Evolutionary conservation across 495 filamentous ascomycete genomes (phyloP), one percentile per base, ranked within the genome.

Genomic region (Tuber indicum): DNA sequence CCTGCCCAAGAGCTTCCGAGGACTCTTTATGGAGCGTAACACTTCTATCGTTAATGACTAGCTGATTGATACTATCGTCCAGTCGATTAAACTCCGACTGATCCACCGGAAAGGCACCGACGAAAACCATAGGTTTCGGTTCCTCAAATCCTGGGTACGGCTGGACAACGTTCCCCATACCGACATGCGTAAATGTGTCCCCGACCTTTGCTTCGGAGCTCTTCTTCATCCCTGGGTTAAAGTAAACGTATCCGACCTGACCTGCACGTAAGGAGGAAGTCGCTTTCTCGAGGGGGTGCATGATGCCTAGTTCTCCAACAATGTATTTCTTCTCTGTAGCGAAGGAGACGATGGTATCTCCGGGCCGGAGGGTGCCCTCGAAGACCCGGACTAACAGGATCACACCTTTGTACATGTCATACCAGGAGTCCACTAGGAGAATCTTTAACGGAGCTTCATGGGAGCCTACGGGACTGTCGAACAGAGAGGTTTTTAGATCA

Each of bases 181-280:
- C 95, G 12, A 94, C 89, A n/a, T 88, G 91, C 3, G 96, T 97
- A 82, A 92, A 97, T 1, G 96, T 98, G 79, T 98, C 96, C 36
- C 96, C 96, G 72, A 98, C 91, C 85, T 97, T 96, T 72, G 96
- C 94, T 81, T 99, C 96, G 81, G 96, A 91, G 76, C 92, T 96
- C 75, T 90, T 88, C 85, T 97, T 98, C 96, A 99, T 99, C 14
- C 95, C 96, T 0, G 96, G 96, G 82, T 97, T 98, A 87, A 99
- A 98, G 84, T 91, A 92, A 62, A 98, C 90, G 78, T 99, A 99
- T 44, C 96, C 96, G 46, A 99, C 93, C 84, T 99, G 96, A 0
- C 96, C 96, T 0, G 96, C 94, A 45, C 94, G 89, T 43, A 99
- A 86, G 58, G 90, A 85, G 3, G 87, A 89, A 84, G 97, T 94